Evolutionary conservation across 2,329 filamentous ascomycete species (phyloP).

Genomic region (Beauveria bassiana): DNA sequence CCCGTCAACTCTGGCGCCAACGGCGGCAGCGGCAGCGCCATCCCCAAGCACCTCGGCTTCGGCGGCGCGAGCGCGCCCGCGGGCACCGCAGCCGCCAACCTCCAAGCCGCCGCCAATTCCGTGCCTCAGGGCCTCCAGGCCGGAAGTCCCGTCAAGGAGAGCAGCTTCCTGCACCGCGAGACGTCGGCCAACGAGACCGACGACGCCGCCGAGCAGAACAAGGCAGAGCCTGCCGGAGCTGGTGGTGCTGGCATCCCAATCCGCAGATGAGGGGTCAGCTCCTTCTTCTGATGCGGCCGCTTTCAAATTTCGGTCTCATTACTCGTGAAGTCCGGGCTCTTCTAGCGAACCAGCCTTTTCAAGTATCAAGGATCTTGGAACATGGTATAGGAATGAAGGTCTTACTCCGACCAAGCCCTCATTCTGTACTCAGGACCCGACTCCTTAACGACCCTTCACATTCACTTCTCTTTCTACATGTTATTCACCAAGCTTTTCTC

Average conservation of each 20-base stretch:
- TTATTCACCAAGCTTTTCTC: not conserved
- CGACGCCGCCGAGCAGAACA: conserved; percentile 6
- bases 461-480: conserved; percentile 1
- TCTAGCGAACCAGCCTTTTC: not conserved
- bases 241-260: conserved; percentile 45
- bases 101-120: conserved; percentile 13
- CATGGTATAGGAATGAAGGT: not conserved
- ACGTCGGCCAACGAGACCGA: conserved; percentile 51
- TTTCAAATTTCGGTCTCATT: not conserved
- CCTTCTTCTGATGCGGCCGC: not conserved
- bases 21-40: conserved; percentile 22
- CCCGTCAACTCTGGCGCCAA: conserved; percentile 40
- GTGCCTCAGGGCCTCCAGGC: conserved; percentile 39
- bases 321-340: not conserved
- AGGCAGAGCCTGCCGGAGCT: not conserved
- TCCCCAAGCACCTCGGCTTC: conserved; percentile 22
- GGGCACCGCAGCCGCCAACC: conserved; percentile 8
- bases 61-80: conserved; percentile 27
- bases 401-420: not conserved
- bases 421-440: not conserved
- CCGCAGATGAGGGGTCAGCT: conserved; percentile 39
- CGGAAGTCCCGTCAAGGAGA: conserved; percentile 84
- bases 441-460: not conserved
- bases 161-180: conserved; percentile 76
- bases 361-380: not conserved